A percentile compares a stretch with the other conserved stretches of the same genome.
These are phyloP conservation scores for Dentiscutata heterogama DNA, from an alignment of 371 early-diverging fungal species.

Conservation along the genomic window DNA sequence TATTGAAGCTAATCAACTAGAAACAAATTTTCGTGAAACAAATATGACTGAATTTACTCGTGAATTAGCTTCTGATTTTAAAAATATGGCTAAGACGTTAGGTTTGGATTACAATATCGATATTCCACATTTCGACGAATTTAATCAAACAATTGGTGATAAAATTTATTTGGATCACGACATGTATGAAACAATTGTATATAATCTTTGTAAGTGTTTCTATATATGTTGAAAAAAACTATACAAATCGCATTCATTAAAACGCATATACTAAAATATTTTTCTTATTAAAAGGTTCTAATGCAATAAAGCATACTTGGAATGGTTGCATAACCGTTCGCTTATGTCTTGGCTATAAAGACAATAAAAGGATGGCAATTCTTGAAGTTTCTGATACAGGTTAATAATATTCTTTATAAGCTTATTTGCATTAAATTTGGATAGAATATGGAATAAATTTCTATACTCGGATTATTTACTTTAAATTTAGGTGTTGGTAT, in stretches of 20 bases:
- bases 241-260: too few relatives aligned
- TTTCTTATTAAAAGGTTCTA: slow-evolving; percentile 46
- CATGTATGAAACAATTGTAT: slow-evolving; percentile 60
- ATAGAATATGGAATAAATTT: too few relatives aligned
- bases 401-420: not conserved
- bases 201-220: slow-evolving; percentile 50
- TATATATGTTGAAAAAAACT: not conserved
- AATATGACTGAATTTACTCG: slow-evolving; percentile 54
- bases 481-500: slow-evolving; percentile 53
- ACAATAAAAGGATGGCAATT: slow-evolving; percentile 47
- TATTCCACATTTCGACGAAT: slow-evolving; percentile 41
- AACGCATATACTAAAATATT: too few relatives aligned
- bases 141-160: slow-evolving; percentile 32
- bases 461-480: too few relatives aligned
- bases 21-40: slow-evolving; percentile 56
- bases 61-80: slow-evolving; percentile 57
- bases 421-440: too few relatives aligned
- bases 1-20: slow-evolving; percentile 58
- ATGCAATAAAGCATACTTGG: slow-evolving; percentile 58
- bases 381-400: slow-evolving; percentile 51
- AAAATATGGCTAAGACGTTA: slow-evolving; percentile 54
- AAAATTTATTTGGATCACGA: slow-evolving; percentile 57
- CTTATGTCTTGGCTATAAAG: slow-evolving; percentile 48
- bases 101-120: slow-evolving; percentile 48
- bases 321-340: slow-evolving; percentile 52